phyloP scores from a whole-genome alignment of 1,284 basidiomycete genomes.

The Puccinia triticina region DNA sequence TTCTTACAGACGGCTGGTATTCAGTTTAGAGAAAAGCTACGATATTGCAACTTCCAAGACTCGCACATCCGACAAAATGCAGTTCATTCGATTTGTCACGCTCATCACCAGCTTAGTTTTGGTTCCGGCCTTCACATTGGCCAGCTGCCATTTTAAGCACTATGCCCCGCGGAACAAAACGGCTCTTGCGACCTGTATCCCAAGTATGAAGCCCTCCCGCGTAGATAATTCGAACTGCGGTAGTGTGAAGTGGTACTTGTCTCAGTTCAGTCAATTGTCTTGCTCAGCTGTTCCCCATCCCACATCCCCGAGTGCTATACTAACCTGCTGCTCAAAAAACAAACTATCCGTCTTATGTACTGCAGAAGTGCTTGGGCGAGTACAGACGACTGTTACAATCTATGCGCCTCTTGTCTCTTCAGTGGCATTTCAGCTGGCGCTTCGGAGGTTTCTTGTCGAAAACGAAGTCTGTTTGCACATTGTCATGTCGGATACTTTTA shows the following conservation, averaged over 20 bases:
- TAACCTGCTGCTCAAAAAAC: background rate
- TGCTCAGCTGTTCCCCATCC: background rate
- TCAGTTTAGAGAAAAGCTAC: background rate
- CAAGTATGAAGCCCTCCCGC: constrained; percentile 20
- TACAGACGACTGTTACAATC: constrained; percentile 5
- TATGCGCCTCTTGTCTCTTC: constrained; percentile 8
- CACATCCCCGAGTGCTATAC: background rate
- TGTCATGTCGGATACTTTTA: constrained; percentile 25
- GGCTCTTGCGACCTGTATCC: background rate
- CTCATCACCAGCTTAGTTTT: background rate
- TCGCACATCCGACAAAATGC: background rate
- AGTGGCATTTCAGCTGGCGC: constrained; percentile 16
- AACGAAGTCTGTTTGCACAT: constrained; percentile 8
- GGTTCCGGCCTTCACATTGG: background rate
- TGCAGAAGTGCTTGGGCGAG: background rate
- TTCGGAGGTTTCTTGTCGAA: constrained; percentile 25
- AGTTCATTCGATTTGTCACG: constrained; percentile 5
- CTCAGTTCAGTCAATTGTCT: background rate
- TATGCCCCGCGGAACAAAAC: background rate
- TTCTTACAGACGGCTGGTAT: background rate
- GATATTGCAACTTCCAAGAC: background rate
- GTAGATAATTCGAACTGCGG: constrained; percentile 27
- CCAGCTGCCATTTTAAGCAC: constrained; percentile 15
- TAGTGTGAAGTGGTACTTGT: constrained; percentile 25
- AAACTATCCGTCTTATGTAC: background rate